Evolutionary conservation across 257 asterid species (phyloP).

Genomic region (Solanum rostratum): DNA sequence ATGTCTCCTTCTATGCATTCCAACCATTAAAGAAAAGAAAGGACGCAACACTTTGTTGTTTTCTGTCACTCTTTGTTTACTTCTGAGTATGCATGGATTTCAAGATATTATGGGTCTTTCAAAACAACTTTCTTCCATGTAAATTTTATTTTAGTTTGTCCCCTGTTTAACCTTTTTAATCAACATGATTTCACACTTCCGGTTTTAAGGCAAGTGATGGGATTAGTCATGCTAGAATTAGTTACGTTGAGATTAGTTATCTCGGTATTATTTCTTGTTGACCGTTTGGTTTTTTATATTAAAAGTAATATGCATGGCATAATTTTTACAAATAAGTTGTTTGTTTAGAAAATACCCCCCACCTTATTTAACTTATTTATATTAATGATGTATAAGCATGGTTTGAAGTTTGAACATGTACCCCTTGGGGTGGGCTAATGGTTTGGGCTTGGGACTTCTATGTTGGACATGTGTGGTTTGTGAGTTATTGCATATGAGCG

Average conservation of each 20-base stretch:
- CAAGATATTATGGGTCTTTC: not conserved
- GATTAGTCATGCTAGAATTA: not conserved
- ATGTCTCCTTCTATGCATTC: not conserved
- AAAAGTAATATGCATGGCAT: too few species aligned
- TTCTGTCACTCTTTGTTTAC: not conserved
- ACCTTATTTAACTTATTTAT: too few species aligned
- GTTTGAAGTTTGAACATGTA: too few species aligned
- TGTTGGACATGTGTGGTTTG: too few species aligned
- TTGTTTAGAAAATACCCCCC: too few species aligned
- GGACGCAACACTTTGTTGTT: not conserved
- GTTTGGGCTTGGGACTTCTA: too few species aligned
- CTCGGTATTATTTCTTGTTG: too few species aligned
- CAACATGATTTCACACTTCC: not conserved
- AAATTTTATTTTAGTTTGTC: not conserved
- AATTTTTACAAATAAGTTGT: too few species aligned
- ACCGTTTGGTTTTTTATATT: too few species aligned
- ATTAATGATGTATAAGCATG: too few species aligned
- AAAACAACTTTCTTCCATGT: not conserved
- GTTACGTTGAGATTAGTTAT: not conserved
- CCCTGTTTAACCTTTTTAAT: not conserved
- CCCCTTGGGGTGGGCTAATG: too few species aligned
- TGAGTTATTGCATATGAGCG: too few species aligned
- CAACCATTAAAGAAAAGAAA: not conserved
- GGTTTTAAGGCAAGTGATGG: not conserved
- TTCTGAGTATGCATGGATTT: not conserved